Evolutionary conservation across 176 grass and related monocot species (phyloP).

Genomic region (Cenchrus purpureus): DNA sequence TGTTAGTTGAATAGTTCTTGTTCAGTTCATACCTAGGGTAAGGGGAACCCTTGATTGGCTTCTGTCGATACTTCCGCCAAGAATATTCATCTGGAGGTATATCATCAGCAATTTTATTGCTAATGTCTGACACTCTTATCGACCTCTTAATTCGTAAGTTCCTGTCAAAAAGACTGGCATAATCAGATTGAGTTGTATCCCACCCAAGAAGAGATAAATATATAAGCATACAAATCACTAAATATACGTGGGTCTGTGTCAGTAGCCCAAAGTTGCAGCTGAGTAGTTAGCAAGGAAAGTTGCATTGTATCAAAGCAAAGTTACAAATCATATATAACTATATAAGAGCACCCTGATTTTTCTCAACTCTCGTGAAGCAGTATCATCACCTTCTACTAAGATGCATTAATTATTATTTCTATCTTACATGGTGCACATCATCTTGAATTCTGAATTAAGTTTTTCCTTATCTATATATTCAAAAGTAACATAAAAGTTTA

Average conservation of each 20-base stretch:
- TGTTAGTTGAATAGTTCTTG: constrained; percentile 27
- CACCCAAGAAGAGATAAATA: constrained; percentile 6
- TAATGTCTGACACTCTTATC: constrained; percentile 94
- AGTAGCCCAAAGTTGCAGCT: too few relatives aligned
- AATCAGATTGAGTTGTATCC: not conserved
- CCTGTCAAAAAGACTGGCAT: constrained; percentile 38
- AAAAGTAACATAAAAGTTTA: too few relatives aligned
- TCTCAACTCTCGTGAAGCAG: too few relatives aligned
- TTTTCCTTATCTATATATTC: too few relatives aligned
- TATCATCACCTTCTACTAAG: too few relatives aligned
- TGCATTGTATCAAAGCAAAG: too few relatives aligned
- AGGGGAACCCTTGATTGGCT: constrained; percentile 97
- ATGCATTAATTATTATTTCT: too few relatives aligned
- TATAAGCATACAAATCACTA: not conserved
- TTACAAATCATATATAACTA: too few relatives aligned
- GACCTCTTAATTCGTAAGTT: constrained; percentile 86
- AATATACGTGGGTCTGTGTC: not conserved
- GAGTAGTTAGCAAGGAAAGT: too few relatives aligned
- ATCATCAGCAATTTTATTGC: constrained; percentile 84
- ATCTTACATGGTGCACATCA: too few relatives aligned
- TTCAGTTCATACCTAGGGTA: constrained; percentile 83
- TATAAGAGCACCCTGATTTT: too few relatives aligned
- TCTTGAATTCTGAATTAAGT: too few relatives aligned
- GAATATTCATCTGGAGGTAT: constrained; percentile 95
- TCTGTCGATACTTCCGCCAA: constrained; percentile 97